Evolutionary conservation across 2,329 filamentous ascomycete genomes (phyloP).

Genomic region (Colletotrichum trifolii): DNA sequence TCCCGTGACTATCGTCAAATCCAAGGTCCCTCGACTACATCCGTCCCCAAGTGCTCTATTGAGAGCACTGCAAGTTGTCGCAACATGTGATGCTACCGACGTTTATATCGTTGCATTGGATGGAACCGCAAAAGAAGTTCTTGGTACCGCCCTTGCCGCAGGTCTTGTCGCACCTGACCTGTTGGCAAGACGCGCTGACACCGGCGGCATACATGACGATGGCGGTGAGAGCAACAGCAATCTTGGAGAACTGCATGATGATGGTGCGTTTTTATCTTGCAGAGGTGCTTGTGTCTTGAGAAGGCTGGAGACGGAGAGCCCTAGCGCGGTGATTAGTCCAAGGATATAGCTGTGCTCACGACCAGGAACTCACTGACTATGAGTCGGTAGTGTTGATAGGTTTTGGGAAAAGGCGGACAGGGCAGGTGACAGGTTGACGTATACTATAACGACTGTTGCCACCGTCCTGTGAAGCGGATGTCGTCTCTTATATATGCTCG

Average conservation of each 20-base stretch:
- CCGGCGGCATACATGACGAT: background rate
- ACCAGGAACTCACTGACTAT: background rate
- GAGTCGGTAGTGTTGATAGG: background rate
- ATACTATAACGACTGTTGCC: background rate
- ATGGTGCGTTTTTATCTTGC: background rate
- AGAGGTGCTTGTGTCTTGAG: background rate
- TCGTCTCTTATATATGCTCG: background rate
- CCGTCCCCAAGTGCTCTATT: background rate
- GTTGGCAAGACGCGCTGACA: conserved; percentile 9
- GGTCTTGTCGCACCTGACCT: conserved; percentile 6
- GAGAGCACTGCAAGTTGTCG: conserved; percentile 3
- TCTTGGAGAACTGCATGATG: conserved; percentile 8
- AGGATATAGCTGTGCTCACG: background rate
- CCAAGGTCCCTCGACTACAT: background rate
- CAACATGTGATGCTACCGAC: background rate
- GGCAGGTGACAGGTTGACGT: background rate
- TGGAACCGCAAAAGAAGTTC: conserved; percentile 8
- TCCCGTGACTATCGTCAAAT: too few relatives aligned
- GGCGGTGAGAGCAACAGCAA: background rate
- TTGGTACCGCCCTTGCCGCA: conserved; percentile 2
- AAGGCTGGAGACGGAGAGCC: background rate
- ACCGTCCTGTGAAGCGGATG: background rate
- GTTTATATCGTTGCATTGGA: conserved; percentile 7
- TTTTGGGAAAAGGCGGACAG: background rate
- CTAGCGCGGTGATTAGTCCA: background rate